Conservation (phyloP, 179 eudicot genomes). For the Drosera spatulata region DNA sequence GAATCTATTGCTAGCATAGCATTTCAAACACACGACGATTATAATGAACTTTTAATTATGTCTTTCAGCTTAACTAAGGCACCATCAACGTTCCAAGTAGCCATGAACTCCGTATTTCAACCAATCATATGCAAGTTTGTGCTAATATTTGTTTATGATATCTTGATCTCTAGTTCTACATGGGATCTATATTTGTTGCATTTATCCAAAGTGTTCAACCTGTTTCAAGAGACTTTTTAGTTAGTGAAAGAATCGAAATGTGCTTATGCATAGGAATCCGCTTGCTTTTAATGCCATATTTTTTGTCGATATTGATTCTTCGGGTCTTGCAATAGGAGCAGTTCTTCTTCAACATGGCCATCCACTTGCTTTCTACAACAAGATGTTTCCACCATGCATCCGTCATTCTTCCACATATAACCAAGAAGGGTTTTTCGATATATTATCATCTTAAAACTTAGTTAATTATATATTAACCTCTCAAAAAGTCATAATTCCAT, state of each 20-base stretch:
- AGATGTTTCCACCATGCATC: too few species aligned
- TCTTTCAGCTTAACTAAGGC: too few species aligned
- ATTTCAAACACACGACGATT: too few species aligned
- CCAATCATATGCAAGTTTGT: not conserved
- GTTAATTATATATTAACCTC: too few species aligned
- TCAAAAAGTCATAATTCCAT: too few species aligned
- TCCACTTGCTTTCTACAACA: not conserved
- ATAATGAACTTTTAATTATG: too few species aligned
- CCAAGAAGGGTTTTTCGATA: too few species aligned
- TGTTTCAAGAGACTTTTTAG: not conserved
- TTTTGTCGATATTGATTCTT: conserved; percentile 2
- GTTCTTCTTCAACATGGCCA: conserved; percentile 1
- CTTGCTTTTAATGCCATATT: not conserved
- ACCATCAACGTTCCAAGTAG: too few species aligned
- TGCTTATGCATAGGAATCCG: not conserved
- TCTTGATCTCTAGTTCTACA: not conserved
- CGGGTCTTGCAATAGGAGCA: not conserved
- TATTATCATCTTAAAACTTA: too few species aligned
- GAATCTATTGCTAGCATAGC: not conserved
- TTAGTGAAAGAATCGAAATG: not conserved
- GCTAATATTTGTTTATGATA: not conserved
- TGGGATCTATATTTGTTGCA: not conserved
- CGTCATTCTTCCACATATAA: not conserved
- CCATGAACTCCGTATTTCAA: not conserved
- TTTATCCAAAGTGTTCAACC: not conserved